Conservation (phyloP, 257 asterid genomes). For the Nicotiana noctiflora region DNA sequence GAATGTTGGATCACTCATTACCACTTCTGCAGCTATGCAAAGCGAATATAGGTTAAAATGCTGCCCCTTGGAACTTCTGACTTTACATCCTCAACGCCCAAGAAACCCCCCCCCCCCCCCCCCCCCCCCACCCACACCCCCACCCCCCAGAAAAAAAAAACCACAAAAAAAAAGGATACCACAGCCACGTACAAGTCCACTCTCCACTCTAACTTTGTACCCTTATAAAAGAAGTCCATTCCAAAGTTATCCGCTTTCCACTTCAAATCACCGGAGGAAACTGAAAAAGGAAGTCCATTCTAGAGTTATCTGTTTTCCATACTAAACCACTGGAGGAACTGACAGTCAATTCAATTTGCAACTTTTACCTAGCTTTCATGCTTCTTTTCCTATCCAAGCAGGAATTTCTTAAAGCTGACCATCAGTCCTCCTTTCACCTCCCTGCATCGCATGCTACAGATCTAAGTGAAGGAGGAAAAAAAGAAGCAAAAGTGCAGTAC, state of each 20-base stretch:
- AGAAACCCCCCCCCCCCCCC: not conserved
- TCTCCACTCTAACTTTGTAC: not conserved
- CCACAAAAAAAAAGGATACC: no score
- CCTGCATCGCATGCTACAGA: not conserved
- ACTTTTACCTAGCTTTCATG: not conserved
- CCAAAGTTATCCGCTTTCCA: not conserved
- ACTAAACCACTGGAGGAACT: not conserved
- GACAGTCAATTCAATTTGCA: not conserved
- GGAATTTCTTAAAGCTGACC: not conserved
- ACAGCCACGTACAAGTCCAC: not conserved
- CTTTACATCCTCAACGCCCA: not conserved
- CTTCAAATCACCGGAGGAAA: not conserved
- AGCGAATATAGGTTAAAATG: not conserved
- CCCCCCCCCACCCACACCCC: not conserved
- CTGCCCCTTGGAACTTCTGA: not conserved
- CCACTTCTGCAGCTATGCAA: not conserved
- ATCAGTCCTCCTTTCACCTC: not conserved
- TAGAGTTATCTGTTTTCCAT: not conserved
- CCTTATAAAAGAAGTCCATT: not conserved
- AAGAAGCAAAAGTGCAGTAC: not conserved
- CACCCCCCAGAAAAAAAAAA: not conserved
- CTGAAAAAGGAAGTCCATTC: not conserved
- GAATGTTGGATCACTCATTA: not conserved
- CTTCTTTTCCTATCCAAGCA: not conserved
- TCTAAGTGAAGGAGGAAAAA: not conserved